Base-by-base conservation (phyloP, 2,329 filamentous ascomycete species). In the Elsinoe necatrix region DNA sequence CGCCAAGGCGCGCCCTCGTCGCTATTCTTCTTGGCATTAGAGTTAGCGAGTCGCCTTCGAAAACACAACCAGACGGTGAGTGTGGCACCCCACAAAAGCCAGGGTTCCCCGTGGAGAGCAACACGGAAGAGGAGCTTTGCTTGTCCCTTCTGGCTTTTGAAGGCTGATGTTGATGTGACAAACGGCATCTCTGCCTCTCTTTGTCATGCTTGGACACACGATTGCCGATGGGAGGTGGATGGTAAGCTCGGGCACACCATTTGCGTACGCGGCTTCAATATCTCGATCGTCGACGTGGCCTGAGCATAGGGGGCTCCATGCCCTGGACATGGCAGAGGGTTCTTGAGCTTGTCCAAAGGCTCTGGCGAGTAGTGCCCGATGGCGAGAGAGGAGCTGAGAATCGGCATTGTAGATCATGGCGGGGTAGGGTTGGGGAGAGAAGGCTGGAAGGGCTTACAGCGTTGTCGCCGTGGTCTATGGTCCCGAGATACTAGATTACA, bases 51-150 rank as follows among this genome's bases (percentile, higher is more conserved):
- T 50, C 45, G 45, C 43, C 43, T 48, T 12, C 18, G 43, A 48
- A 29, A 48, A 31, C 39, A n/a, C 34, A 11, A 37, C 9, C 4
- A 6, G 34, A 37, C 39, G 18, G 20, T 6, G n/a, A 25, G 27
- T 52, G 48, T 37, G 31, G 18, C 27, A 48, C 31, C 48, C 48
- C 48, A 20, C 27, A 35, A 52, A 50, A 52, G 7, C 27, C 37
- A 29, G 48, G 48, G 27, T 12, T 52, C 37, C 48, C 48, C 48
- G 31, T 35, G 31, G 48, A 37, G 48, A 52, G 29, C 27, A n/a
- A 27, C 7, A 14, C n/a, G 3, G 7, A 18, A 35, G 23, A 35
- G 18, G 6, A 34, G 29, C 41, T 43, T 37, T 25, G 48, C 48
- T 8, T 35, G 27, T 35, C 48, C 18, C 48, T 37, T 23, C 29